A percentile compares a stretch with the other conserved stretches of the same genome.
phyloP scores from a whole-genome alignment of 2,329 filamentous ascomycete species.

The Fusarium pilosicola region DNA sequence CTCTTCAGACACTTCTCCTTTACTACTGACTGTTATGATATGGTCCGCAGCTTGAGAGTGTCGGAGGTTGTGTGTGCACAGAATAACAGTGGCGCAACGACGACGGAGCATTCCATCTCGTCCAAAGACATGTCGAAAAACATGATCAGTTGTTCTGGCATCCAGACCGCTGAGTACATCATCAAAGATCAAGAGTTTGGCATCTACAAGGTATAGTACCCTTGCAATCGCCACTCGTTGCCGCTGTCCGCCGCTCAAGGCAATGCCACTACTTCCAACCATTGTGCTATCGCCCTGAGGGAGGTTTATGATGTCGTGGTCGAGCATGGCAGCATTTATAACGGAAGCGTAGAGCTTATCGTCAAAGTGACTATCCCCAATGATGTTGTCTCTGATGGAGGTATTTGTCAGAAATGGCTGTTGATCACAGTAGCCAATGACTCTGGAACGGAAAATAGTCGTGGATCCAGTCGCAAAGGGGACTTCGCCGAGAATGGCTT shows the following conservation, averaged over 20 bases:
- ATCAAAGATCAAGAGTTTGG: constrained; percentile 55
- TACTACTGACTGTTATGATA: background rate
- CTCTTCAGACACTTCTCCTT: background rate
- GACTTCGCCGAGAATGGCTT: constrained; percentile 47
- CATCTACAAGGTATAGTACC: constrained; percentile 53
- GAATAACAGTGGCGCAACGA: constrained; percentile 52
- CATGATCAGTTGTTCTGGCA: constrained; percentile 53
- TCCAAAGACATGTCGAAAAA: constrained; percentile 57
- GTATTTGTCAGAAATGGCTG: constrained; percentile 48
- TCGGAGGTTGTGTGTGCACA: constrained; percentile 48
- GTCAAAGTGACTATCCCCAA: constrained; percentile 47
- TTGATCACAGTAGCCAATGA: constrained; percentile 48
- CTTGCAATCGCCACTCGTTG: constrained; percentile 54
- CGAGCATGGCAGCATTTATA: constrained; percentile 47
- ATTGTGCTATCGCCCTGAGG: constrained; percentile 50
- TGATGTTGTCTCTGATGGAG: constrained; percentile 51
- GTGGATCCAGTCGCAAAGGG: constrained; percentile 28
- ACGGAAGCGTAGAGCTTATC: constrained; percentile 46
- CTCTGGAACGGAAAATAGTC: constrained; percentile 1
- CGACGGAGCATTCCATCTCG: constrained; percentile 52
- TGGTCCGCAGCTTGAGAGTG: background rate
- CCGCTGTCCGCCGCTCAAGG: constrained; percentile 54
- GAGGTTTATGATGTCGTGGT: constrained; percentile 44
- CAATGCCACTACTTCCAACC: constrained; percentile 53
- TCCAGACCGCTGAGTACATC: constrained; percentile 58